phyloP scores from a whole-genome alignment of 352 stramenopile genomes.

The Thalassiosira ordinaria region DNA sequence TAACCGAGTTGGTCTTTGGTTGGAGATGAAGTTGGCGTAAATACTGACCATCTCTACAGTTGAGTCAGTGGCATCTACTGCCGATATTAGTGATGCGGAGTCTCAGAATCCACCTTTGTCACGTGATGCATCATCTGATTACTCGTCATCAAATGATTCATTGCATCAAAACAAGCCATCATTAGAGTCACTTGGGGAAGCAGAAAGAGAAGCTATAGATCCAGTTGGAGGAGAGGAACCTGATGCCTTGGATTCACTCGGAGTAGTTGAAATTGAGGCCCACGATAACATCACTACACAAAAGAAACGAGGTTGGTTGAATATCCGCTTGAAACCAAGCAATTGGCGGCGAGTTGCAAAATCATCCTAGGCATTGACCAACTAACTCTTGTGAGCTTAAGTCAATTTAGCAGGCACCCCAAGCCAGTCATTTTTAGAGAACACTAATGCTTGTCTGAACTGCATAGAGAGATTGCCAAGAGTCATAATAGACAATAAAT shows the following conservation, averaged over 20 bases:
- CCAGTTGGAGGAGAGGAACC: no score
- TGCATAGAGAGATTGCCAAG: no score
- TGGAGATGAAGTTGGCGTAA: no score
- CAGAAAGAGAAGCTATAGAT: no score
- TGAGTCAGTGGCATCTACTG: neutral
- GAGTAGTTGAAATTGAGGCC: constrained; percentile 3
- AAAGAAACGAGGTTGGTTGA: constrained; percentile 23
- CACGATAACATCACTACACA: constrained; percentile 3
- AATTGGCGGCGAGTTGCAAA: constrained; percentile 19
- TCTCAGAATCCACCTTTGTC: constrained; percentile 1
- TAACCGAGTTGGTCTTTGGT: no score
- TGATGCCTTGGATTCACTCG: no score
- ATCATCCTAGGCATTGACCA: no score
- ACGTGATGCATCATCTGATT: neutral
- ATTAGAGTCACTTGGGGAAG: constrained; percentile 11
- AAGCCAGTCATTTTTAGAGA: no score
- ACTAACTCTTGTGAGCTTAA: no score
- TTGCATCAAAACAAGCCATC: neutral
- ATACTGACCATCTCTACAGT: neutral
- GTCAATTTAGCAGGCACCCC: no score
- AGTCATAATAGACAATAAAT: no score
- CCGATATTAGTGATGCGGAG: constrained; percentile 4
- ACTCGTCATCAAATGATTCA: neutral
- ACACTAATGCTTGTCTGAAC: no score
- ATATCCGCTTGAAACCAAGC: constrained; percentile 7